Percentiles rank a stretch among this genome's conserved stretches.
These are phyloP conservation scores for Capsella bursapastoris DNA, from an alignment of 345 rosid genomes.

Conservation along the genomic window DNA sequence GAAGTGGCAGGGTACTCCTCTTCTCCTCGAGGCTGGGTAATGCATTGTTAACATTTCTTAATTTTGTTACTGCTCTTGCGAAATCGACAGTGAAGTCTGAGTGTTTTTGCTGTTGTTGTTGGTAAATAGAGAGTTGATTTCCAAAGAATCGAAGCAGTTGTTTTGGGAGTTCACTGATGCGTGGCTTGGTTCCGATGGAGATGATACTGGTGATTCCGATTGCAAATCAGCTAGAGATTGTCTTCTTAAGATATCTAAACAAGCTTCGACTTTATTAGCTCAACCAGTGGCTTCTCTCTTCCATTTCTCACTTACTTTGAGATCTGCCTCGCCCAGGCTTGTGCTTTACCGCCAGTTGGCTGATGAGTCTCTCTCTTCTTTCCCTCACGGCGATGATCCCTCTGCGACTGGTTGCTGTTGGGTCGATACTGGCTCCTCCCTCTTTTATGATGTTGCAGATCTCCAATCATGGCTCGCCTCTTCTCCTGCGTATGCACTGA, in stretches of 20 bases:
- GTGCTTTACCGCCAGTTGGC: conserved; percentile 91
- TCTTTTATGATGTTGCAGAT: conserved; percentile 78
- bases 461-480: conserved; percentile 62
- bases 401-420: conserved; percentile 84
- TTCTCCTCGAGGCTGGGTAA: conserved; percentile 96
- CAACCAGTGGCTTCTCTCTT: conserved; percentile 68
- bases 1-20: conserved; percentile 95
- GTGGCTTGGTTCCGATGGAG: conserved; percentile 61
- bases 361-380: conserved; percentile 95
- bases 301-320: conserved; percentile 79
- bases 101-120: not conserved
- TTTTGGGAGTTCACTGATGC: conserved; percentile 85
- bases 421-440: conserved; percentile 83
- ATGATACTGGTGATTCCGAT: conserved; percentile 54
- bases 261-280: conserved; percentile 57
- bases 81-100: not conserved
- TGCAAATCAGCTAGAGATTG: conserved; percentile 82
- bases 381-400: conserved; percentile 64
- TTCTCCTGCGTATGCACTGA: conserved; percentile 57
- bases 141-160: conserved; percentile 78
- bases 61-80: conserved; percentile 15
- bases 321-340: conserved; percentile 90
- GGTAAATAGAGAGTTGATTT: conserved; percentile 71
- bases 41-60: conserved; percentile 26
- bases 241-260: conserved; percentile 59